A percentile compares a stretch with the other conserved stretches of the same genome.
phyloP scores from a whole-genome alignment of 768 basidiomycete species.

The Naganishia onofrii region DNA sequence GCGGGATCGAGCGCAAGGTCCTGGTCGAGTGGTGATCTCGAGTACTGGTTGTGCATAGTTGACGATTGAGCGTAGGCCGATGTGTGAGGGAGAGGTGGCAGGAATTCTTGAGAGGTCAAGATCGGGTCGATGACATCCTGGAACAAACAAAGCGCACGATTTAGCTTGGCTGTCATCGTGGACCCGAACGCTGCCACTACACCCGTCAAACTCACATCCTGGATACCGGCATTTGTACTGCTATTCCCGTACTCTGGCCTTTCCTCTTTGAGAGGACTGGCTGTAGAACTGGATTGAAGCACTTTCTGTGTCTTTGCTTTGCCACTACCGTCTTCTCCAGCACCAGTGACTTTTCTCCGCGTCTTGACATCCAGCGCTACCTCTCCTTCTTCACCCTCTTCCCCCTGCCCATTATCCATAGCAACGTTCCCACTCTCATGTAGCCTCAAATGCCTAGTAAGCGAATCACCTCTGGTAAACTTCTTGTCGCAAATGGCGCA shows the following conservation, averaged over 20 bases:
- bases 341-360: neutral
- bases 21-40: neutral
- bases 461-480: constrained; percentile 84
- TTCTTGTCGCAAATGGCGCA: constrained; percentile 73
- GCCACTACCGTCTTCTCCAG: neutral
- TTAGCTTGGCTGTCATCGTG: neutral
- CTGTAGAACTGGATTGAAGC: neutral
- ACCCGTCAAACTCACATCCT: neutral
- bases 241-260: neutral
- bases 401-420: neutral
- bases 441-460: constrained; percentile 79
- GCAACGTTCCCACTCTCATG: constrained; percentile 58
- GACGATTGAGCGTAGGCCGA: neutral
- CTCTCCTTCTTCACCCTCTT: constrained; percentile 9
- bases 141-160: neutral
- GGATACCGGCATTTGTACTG: neutral
- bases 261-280: neutral
- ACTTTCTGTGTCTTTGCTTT: neutral
- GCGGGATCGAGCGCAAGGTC: neutral
- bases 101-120: neutral
- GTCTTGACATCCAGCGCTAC: neutral
- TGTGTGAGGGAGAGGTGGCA: neutral
- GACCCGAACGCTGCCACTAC: neutral
- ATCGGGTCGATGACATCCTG: neutral
- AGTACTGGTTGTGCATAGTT: neutral